These are phyloP conservation scores for Hypholoma sublateritium DNA, from an alignment of 768 basidiomycete species.

Conservation along the genomic window DNA sequence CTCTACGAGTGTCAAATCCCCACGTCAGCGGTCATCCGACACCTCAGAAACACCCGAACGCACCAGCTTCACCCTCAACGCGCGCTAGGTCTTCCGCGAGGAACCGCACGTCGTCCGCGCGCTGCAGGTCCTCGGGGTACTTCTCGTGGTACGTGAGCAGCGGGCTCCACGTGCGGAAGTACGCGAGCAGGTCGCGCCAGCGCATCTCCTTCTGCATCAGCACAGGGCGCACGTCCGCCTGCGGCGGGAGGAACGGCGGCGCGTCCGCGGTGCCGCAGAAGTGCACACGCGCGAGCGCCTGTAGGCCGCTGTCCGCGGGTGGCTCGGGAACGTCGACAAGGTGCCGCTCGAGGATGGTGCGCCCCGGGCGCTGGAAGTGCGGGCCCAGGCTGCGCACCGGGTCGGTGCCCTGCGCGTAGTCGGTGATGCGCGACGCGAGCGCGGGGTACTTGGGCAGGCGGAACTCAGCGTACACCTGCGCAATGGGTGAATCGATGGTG, in stretches of 20 bases:
- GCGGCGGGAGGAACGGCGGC: slow-evolving; percentile 27
- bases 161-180: slow-evolving; percentile 71
- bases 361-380: slow-evolving; percentile 81
- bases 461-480: slow-evolving; percentile 68
- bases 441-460: slow-evolving; percentile 61
- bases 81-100: slow-evolving; percentile 28
- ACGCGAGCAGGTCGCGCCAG: slow-evolving; percentile 66
- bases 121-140: slow-evolving; percentile 53
- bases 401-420: slow-evolving; percentile 62
- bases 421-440: slow-evolving; percentile 56
- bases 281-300: slow-evolving; percentile 50
- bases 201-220: slow-evolving; percentile 60
- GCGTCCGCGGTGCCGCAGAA: slow-evolving; percentile 49
- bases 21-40: not conserved
- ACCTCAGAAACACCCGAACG: not conserved
- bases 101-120: slow-evolving; percentile 33
- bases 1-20: slow-evolving; percentile 7
- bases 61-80: slow-evolving; percentile 8
- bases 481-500: not conserved
- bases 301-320: slow-evolving; percentile 27
- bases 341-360: slow-evolving; percentile 70
- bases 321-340: slow-evolving; percentile 70
- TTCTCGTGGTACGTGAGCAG: slow-evolving; percentile 65
- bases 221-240: slow-evolving; percentile 38
- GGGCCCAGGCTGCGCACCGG: slow-evolving; percentile 57